Base-by-base conservation (phyloP, 1,139 yeast genomes). In the Blastobotrys indianensis region DNA sequence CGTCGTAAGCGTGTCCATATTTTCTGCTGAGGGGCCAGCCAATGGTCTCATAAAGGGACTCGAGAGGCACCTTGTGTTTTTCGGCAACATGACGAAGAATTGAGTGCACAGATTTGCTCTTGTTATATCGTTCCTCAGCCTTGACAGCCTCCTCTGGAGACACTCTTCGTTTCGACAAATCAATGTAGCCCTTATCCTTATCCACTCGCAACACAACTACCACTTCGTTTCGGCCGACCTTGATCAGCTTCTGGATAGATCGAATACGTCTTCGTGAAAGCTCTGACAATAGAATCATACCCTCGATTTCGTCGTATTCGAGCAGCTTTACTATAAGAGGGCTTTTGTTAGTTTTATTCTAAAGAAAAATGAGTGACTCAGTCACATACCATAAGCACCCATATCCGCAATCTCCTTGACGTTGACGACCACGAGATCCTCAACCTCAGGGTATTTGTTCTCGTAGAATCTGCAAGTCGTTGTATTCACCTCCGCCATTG, bases 191-290 rank as follows among this genome's bases (percentile, higher is more conserved):
- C 70, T 92, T 92, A 68, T 94, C 98, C 69, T 88, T 90, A 71
- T 92, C 99, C 53, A 92, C 98, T 75, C 99, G 85, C 66, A 92
- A 76, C n/a, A 94, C 98, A 50, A 92, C 97, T 30, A 94, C 98
- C 50, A 92, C 97, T 71, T 92, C 99, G 65, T 94, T 92, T 68
- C 94, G 87, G 57, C 99, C 99, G 52, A 92, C 97, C 73, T 97
- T 85, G 68, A 92, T 90, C 67, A 88, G 80, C 67, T 92, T 94
- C 70, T 92, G 99, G 64, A 92, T 92, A 48, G 97, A 87, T 70
- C 99, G 80, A 63, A 92, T 92, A 74, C 99, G 94, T 77, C 98
- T 86, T 78, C 98, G 86, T 33, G 97, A 88, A 59, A 92, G 78
- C 72, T 92, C 99, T 36, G 96, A 85, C 61, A 92, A 78, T 58